phyloP scores from a whole-genome alignment of 805 yeast species.

The Zygotorulaspora florentina region DNA sequence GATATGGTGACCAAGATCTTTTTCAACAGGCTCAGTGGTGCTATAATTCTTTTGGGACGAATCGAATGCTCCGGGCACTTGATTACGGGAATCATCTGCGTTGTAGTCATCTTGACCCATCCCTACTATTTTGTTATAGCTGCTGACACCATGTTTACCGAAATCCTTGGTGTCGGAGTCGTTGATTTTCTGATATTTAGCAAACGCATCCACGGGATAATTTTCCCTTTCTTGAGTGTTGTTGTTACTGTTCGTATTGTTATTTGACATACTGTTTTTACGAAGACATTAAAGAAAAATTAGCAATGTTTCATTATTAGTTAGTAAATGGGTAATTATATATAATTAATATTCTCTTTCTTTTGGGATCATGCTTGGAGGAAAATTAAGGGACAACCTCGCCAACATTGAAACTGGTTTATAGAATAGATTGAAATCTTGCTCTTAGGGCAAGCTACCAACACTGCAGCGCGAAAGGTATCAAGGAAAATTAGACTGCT shows the following conservation, averaged over 20 bases:
- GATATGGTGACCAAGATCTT: background rate
- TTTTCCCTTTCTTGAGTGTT: slow-evolving; percentile 13
- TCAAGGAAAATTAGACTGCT: background rate
- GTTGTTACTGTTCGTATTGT: slow-evolving; percentile 1
- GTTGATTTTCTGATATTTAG: slow-evolving; percentile 3
- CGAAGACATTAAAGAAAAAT: slow-evolving; percentile 1
- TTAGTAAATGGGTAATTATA: slow-evolving; percentile 9
- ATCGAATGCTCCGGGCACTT: slow-evolving; percentile 7
- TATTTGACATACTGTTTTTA: slow-evolving; percentile 8
- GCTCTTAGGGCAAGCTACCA: background rate
- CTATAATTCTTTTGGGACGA: slow-evolving; percentile 2
- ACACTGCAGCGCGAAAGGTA: background rate
- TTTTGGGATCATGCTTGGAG: slow-evolving; percentile 2
- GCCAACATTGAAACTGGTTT: background rate
- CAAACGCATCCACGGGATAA: slow-evolving; percentile 17
- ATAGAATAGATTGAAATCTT: background rate
- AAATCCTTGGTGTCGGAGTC: background rate
- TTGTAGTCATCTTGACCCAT: slow-evolving; percentile 17
- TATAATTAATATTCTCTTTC: slow-evolving; percentile 4
- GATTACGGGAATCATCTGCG: background rate
- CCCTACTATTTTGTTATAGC: slow-evolving; percentile 12
- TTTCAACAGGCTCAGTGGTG: slow-evolving; percentile 8
- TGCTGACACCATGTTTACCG: slow-evolving; percentile 7
- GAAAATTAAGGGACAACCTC: slow-evolving; percentile 1
- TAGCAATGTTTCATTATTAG: slow-evolving; percentile 8